phyloP scores from a whole-genome alignment of 2,329 filamentous ascomycete genomes.

The Boeremia lycopersici region DNA sequence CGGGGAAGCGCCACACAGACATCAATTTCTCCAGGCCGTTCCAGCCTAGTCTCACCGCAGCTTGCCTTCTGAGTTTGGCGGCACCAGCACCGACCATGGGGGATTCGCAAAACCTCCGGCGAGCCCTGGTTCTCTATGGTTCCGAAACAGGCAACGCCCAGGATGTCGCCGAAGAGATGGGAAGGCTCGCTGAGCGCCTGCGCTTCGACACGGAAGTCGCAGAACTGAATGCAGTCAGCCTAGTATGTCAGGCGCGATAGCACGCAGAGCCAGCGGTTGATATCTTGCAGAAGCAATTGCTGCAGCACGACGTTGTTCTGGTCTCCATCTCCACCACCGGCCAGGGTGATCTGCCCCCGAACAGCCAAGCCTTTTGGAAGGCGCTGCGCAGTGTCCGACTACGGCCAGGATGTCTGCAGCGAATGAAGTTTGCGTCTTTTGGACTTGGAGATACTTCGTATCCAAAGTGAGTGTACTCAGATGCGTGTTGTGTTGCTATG shows the following conservation, averaged over 20 bases:
- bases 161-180: constrained; percentile 86
- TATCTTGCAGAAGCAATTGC: constrained; percentile 48
- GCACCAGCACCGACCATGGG: constrained; percentile 27
- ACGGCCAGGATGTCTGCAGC: constrained; percentile 69
- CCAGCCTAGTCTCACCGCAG: constrained; percentile 29
- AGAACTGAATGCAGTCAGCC: constrained; percentile 76
- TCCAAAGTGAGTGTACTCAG: constrained; percentile 68
- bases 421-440: constrained; percentile 80
- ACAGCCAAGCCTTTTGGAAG: constrained; percentile 83
- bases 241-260: constrained; percentile 62
- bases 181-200: constrained; percentile 73
- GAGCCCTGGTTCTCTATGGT: constrained; percentile 80
- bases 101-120: constrained; percentile 38
- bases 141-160: constrained; percentile 95
- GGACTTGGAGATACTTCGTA: constrained; percentile 96
- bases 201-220: constrained; percentile 77
- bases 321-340: constrained; percentile 92
- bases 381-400: constrained; percentile 80
- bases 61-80: constrained; percentile 14
- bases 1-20: constrained; percentile 28
- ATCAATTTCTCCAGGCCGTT: constrained; percentile 15
- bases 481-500: not conserved
- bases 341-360: constrained; percentile 89
- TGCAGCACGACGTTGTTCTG: constrained; percentile 64
- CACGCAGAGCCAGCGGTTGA: constrained; percentile 6